Conservation (phyloP, 1,284 basidiomycete genomes). For the Cronartium ribicola region DNA sequence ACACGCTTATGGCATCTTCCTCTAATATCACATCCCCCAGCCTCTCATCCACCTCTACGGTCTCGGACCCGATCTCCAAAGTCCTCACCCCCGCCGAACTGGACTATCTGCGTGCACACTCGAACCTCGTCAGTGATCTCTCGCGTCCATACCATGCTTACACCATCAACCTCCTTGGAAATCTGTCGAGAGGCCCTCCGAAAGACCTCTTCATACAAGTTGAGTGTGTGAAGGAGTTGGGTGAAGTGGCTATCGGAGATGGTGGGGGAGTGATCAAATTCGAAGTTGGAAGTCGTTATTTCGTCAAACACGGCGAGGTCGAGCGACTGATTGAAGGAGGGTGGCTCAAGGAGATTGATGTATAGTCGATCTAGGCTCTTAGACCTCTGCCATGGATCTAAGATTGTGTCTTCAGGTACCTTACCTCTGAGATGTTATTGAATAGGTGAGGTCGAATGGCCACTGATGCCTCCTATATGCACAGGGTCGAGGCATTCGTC, state of each 20-base stretch:
- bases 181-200: constrained; percentile 22
- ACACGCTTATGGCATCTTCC: constrained; percentile 26
- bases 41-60: not conserved
- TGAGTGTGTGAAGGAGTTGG: constrained; percentile 35
- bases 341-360: constrained; percentile 26
- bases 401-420: no score
- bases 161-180: constrained; percentile 28
- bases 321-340: constrained; percentile 30
- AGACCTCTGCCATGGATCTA: no score
- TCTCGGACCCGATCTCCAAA: constrained; percentile 23
- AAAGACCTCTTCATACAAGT: constrained; percentile 35
- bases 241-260: constrained; percentile 30
- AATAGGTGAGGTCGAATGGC: no score
- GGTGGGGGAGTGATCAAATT: constrained; percentile 35
- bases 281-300: constrained; percentile 33
- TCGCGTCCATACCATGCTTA: constrained; percentile 33
- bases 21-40: constrained; percentile 14
- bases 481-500: no score
- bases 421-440: no score
- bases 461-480: no score
- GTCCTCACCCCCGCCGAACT: constrained; percentile 32
- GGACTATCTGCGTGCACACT: constrained; percentile 33
- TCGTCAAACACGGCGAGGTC: constrained; percentile 29
- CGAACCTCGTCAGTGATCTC: constrained; percentile 34
- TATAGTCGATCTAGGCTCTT: not conserved